Percentiles rank a stretch among this genome's conserved stretches.
phyloP scores from a whole-genome alignment of 2,329 filamentous ascomycete species.

The Cryphonectria japonica region DNA sequence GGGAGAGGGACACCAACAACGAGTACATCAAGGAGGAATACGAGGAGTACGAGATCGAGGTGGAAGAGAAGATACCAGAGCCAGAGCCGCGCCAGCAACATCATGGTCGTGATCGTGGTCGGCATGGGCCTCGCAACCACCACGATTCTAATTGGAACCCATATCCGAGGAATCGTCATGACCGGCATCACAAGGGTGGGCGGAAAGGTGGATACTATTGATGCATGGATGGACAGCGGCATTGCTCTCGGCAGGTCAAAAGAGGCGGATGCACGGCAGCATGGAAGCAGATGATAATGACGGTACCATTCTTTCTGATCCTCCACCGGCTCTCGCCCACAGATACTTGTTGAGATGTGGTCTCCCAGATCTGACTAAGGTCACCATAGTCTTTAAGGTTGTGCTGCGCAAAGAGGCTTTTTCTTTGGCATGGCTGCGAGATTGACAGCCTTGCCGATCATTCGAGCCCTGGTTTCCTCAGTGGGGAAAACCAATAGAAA shows the following conservation, averaged over 20 bases:
- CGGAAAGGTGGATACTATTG: slow-evolving; percentile 30
- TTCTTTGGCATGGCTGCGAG: not conserved
- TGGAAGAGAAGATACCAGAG: slow-evolving; percentile 64
- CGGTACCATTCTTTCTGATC: not conserved
- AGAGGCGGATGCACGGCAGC: not conserved
- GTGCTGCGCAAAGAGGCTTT: not conserved
- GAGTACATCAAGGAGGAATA: slow-evolving; percentile 74
- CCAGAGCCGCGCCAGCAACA: slow-evolving; percentile 34
- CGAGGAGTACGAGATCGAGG: slow-evolving; percentile 77
- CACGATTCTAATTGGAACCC: slow-evolving; percentile 28
- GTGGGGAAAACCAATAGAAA: not conserved
- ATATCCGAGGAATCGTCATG: slow-evolving; percentile 28
- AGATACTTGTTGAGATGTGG: not conserved
- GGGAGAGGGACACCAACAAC: slow-evolving; percentile 70
- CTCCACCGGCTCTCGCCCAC: not conserved
- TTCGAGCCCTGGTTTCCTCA: not conserved
- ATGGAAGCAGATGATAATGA: not conserved
- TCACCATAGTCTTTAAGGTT: not conserved
- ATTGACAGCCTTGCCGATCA: not conserved
- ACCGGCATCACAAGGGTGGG: slow-evolving; percentile 26
- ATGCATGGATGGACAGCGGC: not conserved
- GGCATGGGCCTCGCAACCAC: slow-evolving; percentile 28
- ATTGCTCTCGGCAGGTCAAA: not conserved
- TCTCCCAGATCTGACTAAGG: not conserved
- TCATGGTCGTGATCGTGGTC: slow-evolving; percentile 28